A percentile compares a stretch with the other conserved stretches of the same genome.
Conservation (phyloP, 805 yeast genomes). For the Saccharomycopsis vini region DNA sequence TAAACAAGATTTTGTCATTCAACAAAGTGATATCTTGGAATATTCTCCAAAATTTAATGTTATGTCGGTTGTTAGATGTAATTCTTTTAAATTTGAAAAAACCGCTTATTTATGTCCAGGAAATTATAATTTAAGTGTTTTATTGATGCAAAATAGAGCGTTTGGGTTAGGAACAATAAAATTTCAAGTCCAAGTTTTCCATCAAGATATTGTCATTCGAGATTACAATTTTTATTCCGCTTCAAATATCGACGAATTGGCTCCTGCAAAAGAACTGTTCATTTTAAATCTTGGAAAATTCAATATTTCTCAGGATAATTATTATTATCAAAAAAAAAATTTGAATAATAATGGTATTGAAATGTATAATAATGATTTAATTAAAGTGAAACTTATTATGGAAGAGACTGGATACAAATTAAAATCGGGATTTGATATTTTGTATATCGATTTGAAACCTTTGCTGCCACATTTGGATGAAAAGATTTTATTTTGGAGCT, state of each 20-base stretch:
- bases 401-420: slow-evolving; percentile 49
- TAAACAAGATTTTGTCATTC: slow-evolving; percentile 29
- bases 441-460: slow-evolving; percentile 31
- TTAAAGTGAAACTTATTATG: slow-evolving; percentile 35
- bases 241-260: slow-evolving; percentile 44
- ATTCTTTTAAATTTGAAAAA: slow-evolving; percentile 14
- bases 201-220: no score
- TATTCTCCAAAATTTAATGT: slow-evolving; percentile 11
- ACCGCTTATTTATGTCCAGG: slow-evolving; percentile 19
- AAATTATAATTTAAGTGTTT: slow-evolving; percentile 20
- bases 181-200: slow-evolving; percentile 33
- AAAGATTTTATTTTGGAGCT: slow-evolving; percentile 3
- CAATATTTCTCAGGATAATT: no score
- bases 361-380: no score
- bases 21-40: slow-evolving; percentile 14
- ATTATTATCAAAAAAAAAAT: slow-evolving; percentile 23
- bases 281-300: slow-evolving; percentile 45
- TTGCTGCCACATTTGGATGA: not conserved
- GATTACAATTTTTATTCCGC: slow-evolving; percentile 36
- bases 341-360: no score
- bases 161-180: slow-evolving; percentile 50
- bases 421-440: slow-evolving; percentile 43
- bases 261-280: slow-evolving; percentile 44
- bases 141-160: slow-evolving; percentile 6
- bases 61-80: slow-evolving; percentile 3